Conservation (phyloP, 495 filamentous ascomycete species). For the Amorphotheca resinae region DNA sequence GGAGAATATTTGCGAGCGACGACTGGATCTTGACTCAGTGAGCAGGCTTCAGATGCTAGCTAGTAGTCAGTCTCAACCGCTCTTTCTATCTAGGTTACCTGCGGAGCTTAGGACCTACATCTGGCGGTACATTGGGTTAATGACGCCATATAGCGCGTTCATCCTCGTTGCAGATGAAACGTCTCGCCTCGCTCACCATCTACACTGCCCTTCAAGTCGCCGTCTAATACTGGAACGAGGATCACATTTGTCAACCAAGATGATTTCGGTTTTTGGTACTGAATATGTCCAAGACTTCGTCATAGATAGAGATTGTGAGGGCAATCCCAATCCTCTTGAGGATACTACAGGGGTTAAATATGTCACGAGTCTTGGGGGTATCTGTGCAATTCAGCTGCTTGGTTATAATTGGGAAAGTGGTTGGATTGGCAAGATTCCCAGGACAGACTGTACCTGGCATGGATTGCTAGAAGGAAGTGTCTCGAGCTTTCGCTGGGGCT, state of each 20-base stretch:
- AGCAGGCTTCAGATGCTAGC: background rate
- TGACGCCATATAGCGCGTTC: slow-evolving; percentile 5
- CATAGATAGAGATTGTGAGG: background rate
- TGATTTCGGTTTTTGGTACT: slow-evolving; percentile 4
- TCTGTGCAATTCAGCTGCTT: slow-evolving; percentile 10
- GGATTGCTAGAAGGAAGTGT: background rate
- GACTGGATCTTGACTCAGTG: background rate
- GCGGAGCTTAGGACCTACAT: slow-evolving; percentile 1
- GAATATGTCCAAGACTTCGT: slow-evolving; percentile 2
- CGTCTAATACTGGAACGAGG: slow-evolving; percentile 1
- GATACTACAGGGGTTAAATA: background rate
- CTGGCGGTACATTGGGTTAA: slow-evolving; percentile 2
- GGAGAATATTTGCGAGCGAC: background rate
- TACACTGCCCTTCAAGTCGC: background rate
- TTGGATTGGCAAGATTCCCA: slow-evolving; percentile 10
- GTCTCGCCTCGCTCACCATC: background rate
- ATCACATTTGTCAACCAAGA: background rate
- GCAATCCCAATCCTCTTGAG: background rate
- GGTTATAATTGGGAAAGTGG: slow-evolving; percentile 8
- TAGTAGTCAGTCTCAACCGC: background rate
- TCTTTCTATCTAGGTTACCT: slow-evolving; percentile 1
- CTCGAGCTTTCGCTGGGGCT: background rate
- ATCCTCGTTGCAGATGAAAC: slow-evolving; percentile 1
- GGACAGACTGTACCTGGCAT: slow-evolving; percentile 5
- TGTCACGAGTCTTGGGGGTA: slow-evolving; percentile 4